Evolutionary conservation across 2,329 filamentous ascomycete genomes (phyloP).

Genomic region (Aspergillus eucalypticola): DNA sequence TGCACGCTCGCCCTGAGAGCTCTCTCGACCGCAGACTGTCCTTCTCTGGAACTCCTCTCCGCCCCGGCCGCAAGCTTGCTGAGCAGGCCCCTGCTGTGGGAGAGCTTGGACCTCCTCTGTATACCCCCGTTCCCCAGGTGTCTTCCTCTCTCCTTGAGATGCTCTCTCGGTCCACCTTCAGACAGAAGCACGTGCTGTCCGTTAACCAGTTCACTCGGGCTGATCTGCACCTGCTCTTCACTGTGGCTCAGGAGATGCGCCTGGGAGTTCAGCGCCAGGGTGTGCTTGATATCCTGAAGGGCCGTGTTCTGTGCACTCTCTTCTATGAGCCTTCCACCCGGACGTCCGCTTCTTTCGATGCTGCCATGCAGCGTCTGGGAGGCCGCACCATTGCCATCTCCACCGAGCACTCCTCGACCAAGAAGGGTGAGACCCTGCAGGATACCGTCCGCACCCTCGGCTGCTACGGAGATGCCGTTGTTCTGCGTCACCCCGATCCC

Average conservation of each 20-base stretch:
- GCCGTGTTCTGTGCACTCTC: conserved; percentile 83
- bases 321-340: conserved; percentile 98
- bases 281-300: conserved; percentile 81
- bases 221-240: conserved; percentile 91
- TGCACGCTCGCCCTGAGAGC: conserved; percentile 39
- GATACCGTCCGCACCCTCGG: conserved; percentile 91
- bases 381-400: conserved; percentile 81
- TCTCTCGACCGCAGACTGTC: conserved; percentile 41
- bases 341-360: conserved; percentile 93
- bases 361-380: conserved; percentile 96
- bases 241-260: conserved; percentile 96
- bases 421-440: conserved; percentile 92
- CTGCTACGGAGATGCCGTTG: conserved; percentile 91
- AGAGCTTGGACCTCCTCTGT: conserved; percentile 44
- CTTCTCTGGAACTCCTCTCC: conserved; percentile 40
- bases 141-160: conserved; percentile 66
- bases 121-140: conserved; percentile 53
- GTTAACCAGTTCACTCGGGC: conserved; percentile 86
- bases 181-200: conserved; percentile 84
- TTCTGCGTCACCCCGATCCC: conserved; percentile 90
- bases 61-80: conserved; percentile 27
- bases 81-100: conserved; percentile 30
- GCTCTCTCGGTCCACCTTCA: conserved; percentile 80
- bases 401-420: conserved; percentile 80
- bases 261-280: conserved; percentile 91